Base-by-base conservation (phyloP, 495 filamentous ascomycete species). In the Penicillium chermesinum region DNA sequence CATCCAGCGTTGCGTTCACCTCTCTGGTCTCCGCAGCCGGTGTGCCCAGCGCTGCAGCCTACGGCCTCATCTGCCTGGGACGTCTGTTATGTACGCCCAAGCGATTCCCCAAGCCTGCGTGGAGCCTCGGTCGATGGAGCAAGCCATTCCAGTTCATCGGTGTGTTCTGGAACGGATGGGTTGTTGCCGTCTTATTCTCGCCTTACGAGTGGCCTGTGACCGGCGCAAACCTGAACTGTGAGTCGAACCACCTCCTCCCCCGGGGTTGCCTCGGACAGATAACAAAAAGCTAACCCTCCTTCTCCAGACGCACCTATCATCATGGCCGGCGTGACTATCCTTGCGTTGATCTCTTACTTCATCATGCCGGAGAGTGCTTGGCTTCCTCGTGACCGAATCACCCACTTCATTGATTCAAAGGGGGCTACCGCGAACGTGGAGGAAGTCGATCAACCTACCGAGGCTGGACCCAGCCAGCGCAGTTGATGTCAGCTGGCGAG, bases 11-110 rank as follows among this genome's bases (percentile, higher is more conserved):
- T 17, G 76, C 76, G 12, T 80, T 80, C 66, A 76, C 70, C 4
- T 78, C 75, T 3, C 71, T 80, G 3, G 72, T 79, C 52, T 70
- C 74, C 19, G 65, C 76, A 15, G 72, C 72, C 27, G 72, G 72
- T 46, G 72, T 75, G 18, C 72, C 72, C 35, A 77, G 74, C 35
- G 75, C 75, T 16, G 75, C 76, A 0, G 74, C 75, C 3, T 79
- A 79, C 50, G 75, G 74, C 2, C 63, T 79, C 6, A 76, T 79
- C 53, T 77, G 74, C 42, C 70, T 79, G 1, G 76, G 70, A 3
- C 70, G 76, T 13, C 60, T 72, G 8, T 53, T 77, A 38, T 69
- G 74, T 36, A 79, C 76, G 1, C 70, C 67, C 0, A 62, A 69
- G 1, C 65, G 63, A 8, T 75, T 75, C 50, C 72, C 72, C 17